Evolutionary conservation across 2,329 filamentous ascomycete genomes (phyloP).

Genomic region (Alternaria angustiovoidea): DNA sequence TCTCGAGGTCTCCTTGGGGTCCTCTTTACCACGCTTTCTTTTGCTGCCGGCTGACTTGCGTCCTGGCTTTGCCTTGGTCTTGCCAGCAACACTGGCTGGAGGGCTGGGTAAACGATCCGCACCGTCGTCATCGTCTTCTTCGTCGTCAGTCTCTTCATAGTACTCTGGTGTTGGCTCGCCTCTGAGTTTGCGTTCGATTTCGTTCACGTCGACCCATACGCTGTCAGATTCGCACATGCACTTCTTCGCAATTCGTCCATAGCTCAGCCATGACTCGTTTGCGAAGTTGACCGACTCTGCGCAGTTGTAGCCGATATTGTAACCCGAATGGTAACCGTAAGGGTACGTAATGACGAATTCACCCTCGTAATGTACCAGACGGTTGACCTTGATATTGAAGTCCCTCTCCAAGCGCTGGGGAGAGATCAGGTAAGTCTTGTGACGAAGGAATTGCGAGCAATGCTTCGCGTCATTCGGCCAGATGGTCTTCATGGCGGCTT

Average conservation of each 20-base stretch:
- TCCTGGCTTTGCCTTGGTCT: constrained; percentile 72
- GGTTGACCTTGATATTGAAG: constrained; percentile 96
- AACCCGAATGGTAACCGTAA: constrained; percentile 97
- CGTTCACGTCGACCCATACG: constrained; percentile 96
- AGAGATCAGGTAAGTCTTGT: constrained; percentile 97
- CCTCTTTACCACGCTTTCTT: constrained; percentile 57
- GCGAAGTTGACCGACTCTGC: constrained; percentile 99
- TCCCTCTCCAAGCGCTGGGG: constrained; percentile 85
- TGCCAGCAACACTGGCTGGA: constrained; percentile 75
- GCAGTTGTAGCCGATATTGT: constrained; percentile 98
- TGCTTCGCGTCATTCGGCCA: constrained; percentile 96
- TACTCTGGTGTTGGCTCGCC: constrained; percentile 84
- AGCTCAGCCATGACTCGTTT: constrained; percentile 92
- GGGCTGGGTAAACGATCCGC: constrained; percentile 75
- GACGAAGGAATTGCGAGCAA: constrained; percentile 93
- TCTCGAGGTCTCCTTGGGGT: constrained; percentile 55
- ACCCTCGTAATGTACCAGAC: constrained; percentile 91
- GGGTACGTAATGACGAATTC: constrained; percentile 99
- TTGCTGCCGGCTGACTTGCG: constrained; percentile 73
- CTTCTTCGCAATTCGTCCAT: constrained; percentile 93
- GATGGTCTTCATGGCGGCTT: constrained; percentile 91
- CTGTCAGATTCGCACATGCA: constrained; percentile 97
- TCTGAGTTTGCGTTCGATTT: constrained; percentile 91
- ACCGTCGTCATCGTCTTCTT: constrained; percentile 69
- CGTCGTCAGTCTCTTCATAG: constrained; percentile 78